Evolutionary conservation across 768 basidiomycete species (phyloP).

Genomic region (Phylloporus sp.): DNA sequence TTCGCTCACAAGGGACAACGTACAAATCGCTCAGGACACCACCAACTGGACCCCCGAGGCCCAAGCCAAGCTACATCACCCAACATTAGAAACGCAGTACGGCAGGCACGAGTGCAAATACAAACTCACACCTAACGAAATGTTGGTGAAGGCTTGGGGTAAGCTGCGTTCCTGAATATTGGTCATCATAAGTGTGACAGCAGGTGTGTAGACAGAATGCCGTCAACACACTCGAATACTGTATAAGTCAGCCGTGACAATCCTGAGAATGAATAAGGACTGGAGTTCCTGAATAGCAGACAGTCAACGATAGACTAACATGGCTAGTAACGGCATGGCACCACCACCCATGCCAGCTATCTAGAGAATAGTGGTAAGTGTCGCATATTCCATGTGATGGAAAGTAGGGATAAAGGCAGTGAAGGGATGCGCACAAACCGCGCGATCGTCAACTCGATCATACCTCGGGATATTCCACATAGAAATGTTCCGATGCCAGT

Average conservation of each 20-base stretch:
- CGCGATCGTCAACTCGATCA: conserved; percentile 65
- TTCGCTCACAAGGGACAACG: neutral
- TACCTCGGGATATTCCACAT: conserved; percentile 63
- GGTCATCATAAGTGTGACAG: neutral
- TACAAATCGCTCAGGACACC: conserved; percentile 20
- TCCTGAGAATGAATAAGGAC: conserved; percentile 10
- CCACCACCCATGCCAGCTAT: conserved; percentile 23
- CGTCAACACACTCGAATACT: conserved; percentile 10
- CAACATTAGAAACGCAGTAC: neutral
- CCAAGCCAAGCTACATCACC: conserved; percentile 17
- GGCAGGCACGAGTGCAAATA: neutral
- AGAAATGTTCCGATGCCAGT: conserved; percentile 56
- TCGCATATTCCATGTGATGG: neutral
- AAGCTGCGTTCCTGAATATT: conserved; percentile 9
- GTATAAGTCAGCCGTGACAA: conserved; percentile 22
- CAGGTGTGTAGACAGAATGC: neutral
- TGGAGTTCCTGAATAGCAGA: neutral
- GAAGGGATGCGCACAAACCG: conserved; percentile 55
- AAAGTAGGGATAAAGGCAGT: too few relatives aligned
- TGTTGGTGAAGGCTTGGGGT: conserved; percentile 43
- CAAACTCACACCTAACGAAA: conserved; percentile 14
- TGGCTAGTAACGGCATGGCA: conserved; percentile 18
- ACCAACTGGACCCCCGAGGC: conserved; percentile 22
- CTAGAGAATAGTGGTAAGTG: neutral
- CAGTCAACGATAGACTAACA: conserved; percentile 11